Evolutionary conservation across 306 rosid species (phyloP), one percentile per base, ranked within the genome.

Genomic region (Sechiopsis laciniata): DNA sequence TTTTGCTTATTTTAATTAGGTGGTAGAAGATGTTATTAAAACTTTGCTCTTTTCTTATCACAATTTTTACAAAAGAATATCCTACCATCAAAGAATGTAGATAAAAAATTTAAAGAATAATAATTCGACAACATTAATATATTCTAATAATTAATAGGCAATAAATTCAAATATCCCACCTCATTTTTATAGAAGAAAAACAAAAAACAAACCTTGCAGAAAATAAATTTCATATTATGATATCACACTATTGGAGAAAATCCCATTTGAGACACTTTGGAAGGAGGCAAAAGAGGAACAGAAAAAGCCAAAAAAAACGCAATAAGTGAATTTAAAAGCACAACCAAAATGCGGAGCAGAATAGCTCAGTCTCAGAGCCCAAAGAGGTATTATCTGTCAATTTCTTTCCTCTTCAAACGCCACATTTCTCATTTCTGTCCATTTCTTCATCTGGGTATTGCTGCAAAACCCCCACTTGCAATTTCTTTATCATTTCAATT

Each of bases 361-460:
- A 12, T 61, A 8, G 48, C 55, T 15, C 8, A 52, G 19, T 6
- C 67, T 60, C 17, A 10, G 14, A 17, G 52, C 37, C 16, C 46
- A 40, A 8, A 19, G 53, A 10, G 26, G 73, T 20, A 68, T 68
- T 68, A 48, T 68, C 11, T 69, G 73, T 69, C 58, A 6, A 13
- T 2, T 22, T 69, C 58, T 50, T 50, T 15, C 22, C 42, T 50
- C 42, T 26, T 0, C 14, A 50, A 40, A 69, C 42, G 20, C 57
- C 73, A 48, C 73, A 69, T 69, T 69, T 69, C 42, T 10, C 20
- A 42, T 19, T 6, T 67, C 17, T 46, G 37, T 67, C 55, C 51
- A 66, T 19, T 46, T 67, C 55, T 46, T 67, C 55, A 45, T 46
- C 72, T 67, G 72, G 72, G 72, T 67, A 40, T 67, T 67, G 72